These are phyloP conservation scores for Rhizopogon hawkerae DNA, from an alignment of 1,284 basidiomycete species.

Conservation along the genomic window DNA sequence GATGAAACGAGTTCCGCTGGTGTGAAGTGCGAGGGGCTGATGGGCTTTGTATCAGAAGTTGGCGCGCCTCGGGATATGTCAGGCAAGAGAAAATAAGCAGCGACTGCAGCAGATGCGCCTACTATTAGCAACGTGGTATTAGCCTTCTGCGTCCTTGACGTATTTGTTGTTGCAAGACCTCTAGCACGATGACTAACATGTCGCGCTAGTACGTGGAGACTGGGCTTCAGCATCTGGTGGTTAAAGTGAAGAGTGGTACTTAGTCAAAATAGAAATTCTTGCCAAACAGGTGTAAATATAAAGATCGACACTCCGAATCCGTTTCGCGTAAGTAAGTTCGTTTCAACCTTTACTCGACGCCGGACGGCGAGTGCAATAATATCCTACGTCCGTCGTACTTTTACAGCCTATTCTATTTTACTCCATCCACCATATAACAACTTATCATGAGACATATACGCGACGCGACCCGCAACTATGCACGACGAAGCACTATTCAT, in stretches of 20 bases:
- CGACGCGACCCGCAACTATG: slow-evolving; percentile 20
- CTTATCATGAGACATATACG: slow-evolving; percentile 21
- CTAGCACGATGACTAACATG: not conserved
- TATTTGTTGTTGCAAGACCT: not conserved
- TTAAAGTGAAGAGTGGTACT: slow-evolving; percentile 12
- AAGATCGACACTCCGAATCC: not conserved
- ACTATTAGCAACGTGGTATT: slow-evolving; percentile 12
- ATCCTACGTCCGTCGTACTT: not conserved
- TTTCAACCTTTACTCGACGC: not conserved
- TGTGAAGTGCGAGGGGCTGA: slow-evolving; percentile 57
- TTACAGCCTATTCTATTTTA: slow-evolving; percentile 14
- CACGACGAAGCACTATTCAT: slow-evolving; percentile 4
- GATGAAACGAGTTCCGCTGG: slow-evolving; percentile 50
- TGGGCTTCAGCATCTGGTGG: slow-evolving; percentile 16
- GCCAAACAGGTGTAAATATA: slow-evolving; percentile 22
- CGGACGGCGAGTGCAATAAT: not conserved
- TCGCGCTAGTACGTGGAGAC: not conserved
- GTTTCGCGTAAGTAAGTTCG: not conserved
- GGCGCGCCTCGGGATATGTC: slow-evolving; percentile 35
- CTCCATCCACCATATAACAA: slow-evolving; percentile 13
- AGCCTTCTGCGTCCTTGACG: not conserved
- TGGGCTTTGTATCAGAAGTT: slow-evolving; percentile 24
- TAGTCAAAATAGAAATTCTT: slow-evolving; percentile 7
- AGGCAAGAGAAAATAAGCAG: slow-evolving; percentile 44
- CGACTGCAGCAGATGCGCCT: slow-evolving; percentile 31